phyloP scores from a whole-genome alignment of 2,329 filamentous ascomycete genomes.

The Didymella arachidicola region DNA sequence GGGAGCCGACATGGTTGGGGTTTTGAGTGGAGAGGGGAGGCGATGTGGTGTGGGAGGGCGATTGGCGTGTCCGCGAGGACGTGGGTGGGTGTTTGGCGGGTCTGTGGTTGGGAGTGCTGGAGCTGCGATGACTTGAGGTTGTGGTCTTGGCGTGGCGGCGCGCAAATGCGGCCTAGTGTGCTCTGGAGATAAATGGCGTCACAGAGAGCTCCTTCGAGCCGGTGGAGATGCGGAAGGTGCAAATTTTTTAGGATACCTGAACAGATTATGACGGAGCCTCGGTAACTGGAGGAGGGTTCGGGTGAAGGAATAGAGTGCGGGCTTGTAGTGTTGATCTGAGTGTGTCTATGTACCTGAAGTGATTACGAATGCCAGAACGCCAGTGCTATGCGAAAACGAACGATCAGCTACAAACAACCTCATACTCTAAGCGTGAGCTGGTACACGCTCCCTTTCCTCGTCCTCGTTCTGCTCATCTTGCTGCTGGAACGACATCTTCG shows the following conservation, averaged over 20 bases:
- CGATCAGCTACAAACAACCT: not conserved
- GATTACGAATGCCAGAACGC: constrained; percentile 20
- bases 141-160: constrained; percentile 18
- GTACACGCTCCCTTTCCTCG: constrained; percentile 37
- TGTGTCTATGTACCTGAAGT: not conserved
- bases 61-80: constrained; percentile 10
- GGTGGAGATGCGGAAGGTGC: not conserved
- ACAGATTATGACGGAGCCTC: not conserved
- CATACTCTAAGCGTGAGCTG: constrained; percentile 25
- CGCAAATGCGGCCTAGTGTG: constrained; percentile 26
- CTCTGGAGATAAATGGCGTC: constrained; percentile 16
- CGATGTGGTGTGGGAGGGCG: constrained; percentile 5
- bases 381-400: constrained; percentile 29
- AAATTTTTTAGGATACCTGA: not conserved
- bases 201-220: constrained; percentile 12
- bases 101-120: not conserved
- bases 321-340: not conserved
- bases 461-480: constrained; percentile 44
- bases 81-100: constrained; percentile 2
- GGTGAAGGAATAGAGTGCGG: not conserved
- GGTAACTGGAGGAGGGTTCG: not conserved
- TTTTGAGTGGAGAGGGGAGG: constrained; percentile 2
- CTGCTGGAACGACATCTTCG: constrained; percentile 31
- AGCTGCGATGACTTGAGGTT: constrained; percentile 20
- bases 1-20: constrained; percentile 35